Base-by-base conservation (phyloP, 192 early-diverging fungal species). In the Linnemannia elongata region DNA sequence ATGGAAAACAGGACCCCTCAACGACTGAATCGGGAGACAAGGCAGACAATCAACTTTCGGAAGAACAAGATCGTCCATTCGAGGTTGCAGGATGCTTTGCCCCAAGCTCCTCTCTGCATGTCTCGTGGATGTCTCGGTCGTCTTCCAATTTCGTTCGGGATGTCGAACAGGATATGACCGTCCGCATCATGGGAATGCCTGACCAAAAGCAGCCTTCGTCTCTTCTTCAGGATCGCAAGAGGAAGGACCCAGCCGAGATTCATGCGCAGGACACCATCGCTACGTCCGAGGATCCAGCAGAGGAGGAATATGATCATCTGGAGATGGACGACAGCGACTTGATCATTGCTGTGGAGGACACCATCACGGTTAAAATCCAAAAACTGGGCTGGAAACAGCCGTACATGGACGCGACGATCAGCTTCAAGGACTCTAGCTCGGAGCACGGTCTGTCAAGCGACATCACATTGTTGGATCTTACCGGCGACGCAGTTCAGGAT, bases 271-370 rank as follows among this genome's bases (percentile, higher is more conserved):
- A 80, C 27, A 76, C 30, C 0, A 12, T 36, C 4, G 66, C 80
- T 6, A 72, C 47, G 12, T 76, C 74, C 1, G 85, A 87, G 7
- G 76, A 57, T 0, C 75, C 57, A 17, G 47, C 77, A 24, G 85
- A 81, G 24, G 47, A 77, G 22, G 85, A 81, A 24, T 87, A 81
- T 12, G 79, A 87, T 12, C 80, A 87, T 60, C 36, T 87, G 41
- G 85, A 87, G 20, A 78, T 81, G 79, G 85, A 87, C 20, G 85
- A 87, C 35, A 72, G 79, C 7, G 85, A 87, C 52, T 47, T 87
- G 70, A 27, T 74, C 10, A 81, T 87, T 52, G 41, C 85, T 9
- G 76, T 71, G 1, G 79, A 81, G n/a, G 39, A 44, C 24, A 33
- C 17, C 38, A 15, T 81, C 35, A 81, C 72, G 1, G n/a, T 81